Percentiles rank a stretch among this genome's conserved stretches.
phyloP scores from a whole-genome alignment of 768 basidiomycete species.

The Dentipellis sp. region DNA sequence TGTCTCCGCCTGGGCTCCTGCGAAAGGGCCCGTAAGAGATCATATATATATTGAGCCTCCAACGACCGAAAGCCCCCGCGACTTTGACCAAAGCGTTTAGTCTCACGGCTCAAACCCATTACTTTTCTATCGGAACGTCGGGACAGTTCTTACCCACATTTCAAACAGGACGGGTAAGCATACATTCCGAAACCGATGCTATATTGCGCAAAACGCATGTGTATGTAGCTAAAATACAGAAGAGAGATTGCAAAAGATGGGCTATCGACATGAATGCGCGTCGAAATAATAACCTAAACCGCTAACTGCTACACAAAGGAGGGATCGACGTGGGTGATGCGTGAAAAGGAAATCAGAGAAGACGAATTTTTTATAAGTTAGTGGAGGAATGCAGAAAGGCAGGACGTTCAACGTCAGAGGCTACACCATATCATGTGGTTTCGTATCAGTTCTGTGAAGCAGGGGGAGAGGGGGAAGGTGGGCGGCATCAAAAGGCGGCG shows the following conservation, averaged over 20 bases:
- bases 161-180: too few relatives aligned
- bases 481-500: neutral
- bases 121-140: too few relatives aligned
- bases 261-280: neutral
- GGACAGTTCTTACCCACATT: too few relatives aligned
- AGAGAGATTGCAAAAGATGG: neutral
- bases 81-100: too few relatives aligned
- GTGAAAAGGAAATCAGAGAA: neutral
- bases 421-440: neutral
- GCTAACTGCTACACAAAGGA: neutral
- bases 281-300: neutral
- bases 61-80: too few relatives aligned
- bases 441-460: neutral
- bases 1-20: too few relatives aligned
- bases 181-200: neutral
- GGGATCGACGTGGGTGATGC: neutral
- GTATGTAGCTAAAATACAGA: neutral
- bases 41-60: too few relatives aligned
- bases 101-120: too few relatives aligned
- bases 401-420: neutral
- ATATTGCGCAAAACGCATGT: neutral
- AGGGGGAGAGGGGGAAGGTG: neutral
- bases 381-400: neutral
- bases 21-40: neutral
- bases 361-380: neutral